These are phyloP conservation scores for Flaveria trinervia DNA, from an alignment of 129 eudicot genomes.

Conservation along the genomic window DNA sequence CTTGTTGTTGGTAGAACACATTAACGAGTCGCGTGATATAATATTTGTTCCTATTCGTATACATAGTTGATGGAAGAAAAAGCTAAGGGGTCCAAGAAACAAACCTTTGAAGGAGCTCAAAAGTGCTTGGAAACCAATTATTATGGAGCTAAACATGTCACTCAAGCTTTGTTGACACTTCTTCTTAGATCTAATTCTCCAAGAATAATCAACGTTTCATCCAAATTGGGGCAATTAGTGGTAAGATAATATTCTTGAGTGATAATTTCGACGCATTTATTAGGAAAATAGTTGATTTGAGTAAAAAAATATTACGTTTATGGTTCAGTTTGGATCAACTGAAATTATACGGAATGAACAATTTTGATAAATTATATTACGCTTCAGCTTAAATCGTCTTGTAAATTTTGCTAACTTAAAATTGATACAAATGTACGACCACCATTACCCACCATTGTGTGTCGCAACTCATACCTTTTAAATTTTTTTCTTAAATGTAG, in stretches of 20 bases:
- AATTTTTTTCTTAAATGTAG: no score
- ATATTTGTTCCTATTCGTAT: no score
- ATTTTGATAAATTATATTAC: no score
- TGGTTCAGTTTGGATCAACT: no score
- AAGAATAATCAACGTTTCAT: slow-evolving; percentile 39
- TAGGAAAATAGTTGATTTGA: no score
- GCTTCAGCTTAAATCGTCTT: no score
- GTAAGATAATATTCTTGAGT: background rate
- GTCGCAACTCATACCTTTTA: no score
- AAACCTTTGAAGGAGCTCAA: slow-evolving; percentile 41
- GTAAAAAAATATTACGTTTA: no score
- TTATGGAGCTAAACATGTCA: slow-evolving; percentile 38
- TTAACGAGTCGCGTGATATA: background rate
- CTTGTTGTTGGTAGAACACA: background rate
- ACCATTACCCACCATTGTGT: no score
- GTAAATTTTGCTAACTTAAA: no score
- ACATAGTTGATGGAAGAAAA: slow-evolving; percentile 16
- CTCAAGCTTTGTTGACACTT: slow-evolving; percentile 35
- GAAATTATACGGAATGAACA: no score
- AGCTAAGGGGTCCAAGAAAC: slow-evolving; percentile 23
- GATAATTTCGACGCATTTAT: background rate
- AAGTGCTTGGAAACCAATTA: slow-evolving; percentile 39
- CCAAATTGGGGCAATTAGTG: slow-evolving; percentile 33
- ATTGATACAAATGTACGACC: no score
- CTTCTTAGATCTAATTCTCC: slow-evolving; percentile 32